Evolutionary conservation across 106 monocot species (phyloP), one percentile per base, ranked within the genome.

Genomic region (Chionographis japonica): DNA sequence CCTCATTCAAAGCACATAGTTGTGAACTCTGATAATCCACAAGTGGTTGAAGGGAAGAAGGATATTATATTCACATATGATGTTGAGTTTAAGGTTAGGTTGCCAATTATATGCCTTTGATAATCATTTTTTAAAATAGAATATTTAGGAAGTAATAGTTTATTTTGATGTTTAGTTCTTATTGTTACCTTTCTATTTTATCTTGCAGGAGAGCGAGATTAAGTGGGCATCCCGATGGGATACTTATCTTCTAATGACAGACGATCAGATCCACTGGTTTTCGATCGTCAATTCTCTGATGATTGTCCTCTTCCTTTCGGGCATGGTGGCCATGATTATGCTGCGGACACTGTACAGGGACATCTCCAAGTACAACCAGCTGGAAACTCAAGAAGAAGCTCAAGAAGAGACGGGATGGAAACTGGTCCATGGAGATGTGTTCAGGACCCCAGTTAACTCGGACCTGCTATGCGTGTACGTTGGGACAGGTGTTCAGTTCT

Each of bases 251-350:
- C 81, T 89, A 6, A 92, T 92, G 84, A 78, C 84, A 39, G 92
- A 92, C 62, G 92, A 89, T 52, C 97, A 97, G 63, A 97, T 97
- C n/a, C 92, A 97, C 80, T 92, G 92, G 97, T 97, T 97, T 67
- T 97, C 97, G 12, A 92, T 97, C 50, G 83, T 97, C 60, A 97
- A 97, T 77, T 97, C 97, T 40, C 42, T 97, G 61, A 97, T 97
- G 92, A 97, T 97, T 56, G 89, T 97, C 18, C 92, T 97, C 54
- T 97, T 97, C 81, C 89, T 97, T 9, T 92, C 97, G 9, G 97
- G 92, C 15, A 97, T 97, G 97, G 89, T 97, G 12, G 97, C 92
- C 46, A 97, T 97, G 97, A 97, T 97, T 61, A 97, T 97, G 97
- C 80, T 97, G 7, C 80, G 92, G 6, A 92, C 92, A 15, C 69